These are phyloP conservation scores for Mortierella sp. DNA, from an alignment of 371 early-diverging fungal species.

Conservation along the genomic window DNA sequence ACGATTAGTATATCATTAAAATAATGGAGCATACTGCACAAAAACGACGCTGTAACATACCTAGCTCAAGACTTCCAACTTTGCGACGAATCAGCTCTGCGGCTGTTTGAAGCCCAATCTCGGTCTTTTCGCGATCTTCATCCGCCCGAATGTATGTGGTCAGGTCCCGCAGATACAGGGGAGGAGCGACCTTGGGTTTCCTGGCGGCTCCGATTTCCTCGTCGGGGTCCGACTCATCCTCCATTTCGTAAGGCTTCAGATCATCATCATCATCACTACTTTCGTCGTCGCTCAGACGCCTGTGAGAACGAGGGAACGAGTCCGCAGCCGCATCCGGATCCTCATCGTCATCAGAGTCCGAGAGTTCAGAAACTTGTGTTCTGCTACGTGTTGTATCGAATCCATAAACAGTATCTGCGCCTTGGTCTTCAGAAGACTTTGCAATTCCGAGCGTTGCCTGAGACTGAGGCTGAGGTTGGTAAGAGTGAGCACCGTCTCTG, in stretches of 20 bases:
- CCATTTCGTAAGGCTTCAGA: conserved; percentile 47
- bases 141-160: conserved; percentile 35
- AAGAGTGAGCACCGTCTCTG: conserved; percentile 31
- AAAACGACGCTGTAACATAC: conserved; percentile 18
- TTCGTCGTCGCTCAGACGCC: not conserved
- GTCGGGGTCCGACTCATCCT: conserved; percentile 49
- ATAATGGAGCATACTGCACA: not conserved
- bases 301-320: not conserved
- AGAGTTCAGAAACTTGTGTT: not conserved
- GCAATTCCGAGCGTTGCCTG: not conserved
- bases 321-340: conserved; percentile 40
- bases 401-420: not conserved
- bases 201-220: conserved; percentile 28
- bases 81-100: conserved; percentile 49
- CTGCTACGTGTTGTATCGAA: not conserved
- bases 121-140: conserved; percentile 49
- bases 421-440: not conserved
- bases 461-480: not conserved
- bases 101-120: conserved; percentile 34
- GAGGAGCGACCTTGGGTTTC: conserved; percentile 34
- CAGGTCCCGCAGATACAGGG: conserved; percentile 40
- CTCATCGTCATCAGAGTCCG: conserved; percentile 41
- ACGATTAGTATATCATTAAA: not conserved
- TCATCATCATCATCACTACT: conserved; percentile 35
- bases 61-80: conserved; percentile 41